Percentiles rank a stretch among this genome's conserved stretches.
phyloP scores from a whole-genome alignment of 1,284 basidiomycete species.

The Ganoderma multipileum region DNA sequence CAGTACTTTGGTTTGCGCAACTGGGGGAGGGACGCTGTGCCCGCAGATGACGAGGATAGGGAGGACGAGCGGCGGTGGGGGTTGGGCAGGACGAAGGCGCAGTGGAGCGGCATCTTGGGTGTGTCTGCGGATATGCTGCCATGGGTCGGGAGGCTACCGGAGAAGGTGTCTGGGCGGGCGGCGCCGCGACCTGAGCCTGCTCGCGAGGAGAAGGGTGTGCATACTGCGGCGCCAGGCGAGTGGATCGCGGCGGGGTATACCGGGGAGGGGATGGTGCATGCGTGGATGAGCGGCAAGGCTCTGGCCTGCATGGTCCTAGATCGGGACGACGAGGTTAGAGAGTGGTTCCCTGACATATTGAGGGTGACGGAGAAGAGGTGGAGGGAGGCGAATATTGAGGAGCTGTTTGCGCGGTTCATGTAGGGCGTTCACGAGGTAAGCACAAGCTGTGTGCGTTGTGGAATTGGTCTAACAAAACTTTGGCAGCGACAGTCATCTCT shows the following conservation, averaged over 20 bases:
- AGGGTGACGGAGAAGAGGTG: conserved; percentile 58
- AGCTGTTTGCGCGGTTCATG: conserved; percentile 38
- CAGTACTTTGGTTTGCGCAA: conserved; percentile 50
- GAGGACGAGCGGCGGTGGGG: conserved; percentile 39
- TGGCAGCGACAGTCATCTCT: background rate
- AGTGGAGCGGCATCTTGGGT: conserved; percentile 62
- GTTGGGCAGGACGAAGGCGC: conserved; percentile 49
- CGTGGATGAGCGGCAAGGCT: conserved; percentile 65
- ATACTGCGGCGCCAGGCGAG: conserved; percentile 46
- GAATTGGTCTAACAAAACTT: background rate
- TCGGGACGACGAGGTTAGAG: conserved; percentile 40
- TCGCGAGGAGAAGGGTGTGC: conserved; percentile 11
- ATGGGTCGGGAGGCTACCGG: conserved; percentile 54
- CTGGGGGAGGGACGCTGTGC: conserved; percentile 46
- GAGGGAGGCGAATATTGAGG: conserved; percentile 47
- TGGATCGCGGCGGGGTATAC: conserved; percentile 65
- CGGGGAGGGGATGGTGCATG: conserved; percentile 74
- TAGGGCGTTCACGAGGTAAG: conserved; percentile 3
- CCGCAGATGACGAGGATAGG: conserved; percentile 14
- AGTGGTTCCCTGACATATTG: conserved; percentile 59
- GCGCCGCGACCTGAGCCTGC: conserved; percentile 25
- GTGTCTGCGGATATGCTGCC: conserved; percentile 51
- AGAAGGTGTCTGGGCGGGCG: conserved; percentile 43
- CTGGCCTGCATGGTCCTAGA: conserved; percentile 62
- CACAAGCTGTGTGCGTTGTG: background rate